phyloP scores from a whole-genome alignment of 73 alveolate species.

The Breviolum minutum region DNA sequence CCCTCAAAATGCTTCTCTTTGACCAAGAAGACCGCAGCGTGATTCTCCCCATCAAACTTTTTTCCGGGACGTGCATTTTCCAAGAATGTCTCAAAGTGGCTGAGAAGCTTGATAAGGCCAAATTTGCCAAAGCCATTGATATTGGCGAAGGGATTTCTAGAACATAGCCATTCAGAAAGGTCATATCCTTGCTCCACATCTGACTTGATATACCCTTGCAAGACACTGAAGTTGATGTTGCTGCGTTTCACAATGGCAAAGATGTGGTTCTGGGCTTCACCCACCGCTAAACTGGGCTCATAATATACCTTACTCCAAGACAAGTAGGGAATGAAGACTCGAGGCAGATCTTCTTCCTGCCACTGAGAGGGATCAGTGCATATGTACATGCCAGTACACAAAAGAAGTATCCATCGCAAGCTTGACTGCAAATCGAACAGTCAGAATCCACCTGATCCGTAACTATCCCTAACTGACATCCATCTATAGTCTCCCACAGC shows the following conservation, averaged over 20 bases:
- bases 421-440: too few relatives aligned
- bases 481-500: too few relatives aligned
- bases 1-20: not conserved
- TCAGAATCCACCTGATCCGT: too few relatives aligned
- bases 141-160: not conserved
- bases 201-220: not conserved
- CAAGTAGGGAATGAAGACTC: not conserved
- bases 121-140: not conserved
- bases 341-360: not conserved
- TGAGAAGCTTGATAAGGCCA: not conserved
- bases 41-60: not conserved
- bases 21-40: not conserved
- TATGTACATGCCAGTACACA: too few relatives aligned
- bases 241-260: not conserved
- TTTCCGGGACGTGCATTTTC: not conserved
- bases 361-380: too few relatives aligned
- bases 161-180: not conserved
- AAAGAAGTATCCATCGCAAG: too few relatives aligned
- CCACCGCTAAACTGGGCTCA: not conserved
- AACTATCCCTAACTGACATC: too few relatives aligned
- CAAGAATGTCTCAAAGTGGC: not conserved
- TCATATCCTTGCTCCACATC: not conserved
- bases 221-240: not conserved
- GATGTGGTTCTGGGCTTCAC: not conserved
- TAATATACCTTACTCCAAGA: not conserved